Conservation (phyloP, 2,329 filamentous ascomycete species). For the Myotisia sp. region DNA sequence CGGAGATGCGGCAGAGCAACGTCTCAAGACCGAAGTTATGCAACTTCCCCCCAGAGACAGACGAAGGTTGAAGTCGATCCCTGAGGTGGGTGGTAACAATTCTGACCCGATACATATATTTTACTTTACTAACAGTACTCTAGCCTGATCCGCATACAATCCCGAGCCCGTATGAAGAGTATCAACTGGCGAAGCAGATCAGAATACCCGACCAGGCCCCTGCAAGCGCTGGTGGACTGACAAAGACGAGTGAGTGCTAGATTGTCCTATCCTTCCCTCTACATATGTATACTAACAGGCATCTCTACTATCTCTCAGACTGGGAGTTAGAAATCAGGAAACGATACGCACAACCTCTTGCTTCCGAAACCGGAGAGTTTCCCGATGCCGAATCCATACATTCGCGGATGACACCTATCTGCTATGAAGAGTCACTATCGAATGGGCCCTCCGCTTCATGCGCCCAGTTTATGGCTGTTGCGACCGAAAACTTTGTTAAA, state of each 20-base stretch:
- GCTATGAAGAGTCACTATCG: constrained; percentile 48
- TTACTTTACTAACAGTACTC: constrained; percentile 5
- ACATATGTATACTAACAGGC: not conserved
- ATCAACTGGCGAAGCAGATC: constrained; percentile 33
- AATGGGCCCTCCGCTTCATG: constrained; percentile 39
- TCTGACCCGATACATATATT: too few relatives aligned
- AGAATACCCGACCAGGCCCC: constrained; percentile 48
- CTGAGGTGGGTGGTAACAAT: too few relatives aligned
- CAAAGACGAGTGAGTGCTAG: constrained; percentile 60
- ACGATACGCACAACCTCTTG: constrained; percentile 48
- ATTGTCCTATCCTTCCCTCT: not conserved
- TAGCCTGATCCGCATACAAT: constrained; percentile 25
- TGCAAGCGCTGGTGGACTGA: constrained; percentile 56
- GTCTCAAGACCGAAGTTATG: constrained; percentile 52
- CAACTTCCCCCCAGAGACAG: constrained; percentile 45
- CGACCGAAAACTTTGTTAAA: constrained; percentile 50
- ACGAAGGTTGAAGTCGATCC: constrained; percentile 42
- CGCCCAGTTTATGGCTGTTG: constrained; percentile 46
- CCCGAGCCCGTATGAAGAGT: constrained; percentile 28
- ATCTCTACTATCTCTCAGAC: constrained; percentile 26
- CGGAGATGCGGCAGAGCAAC: constrained; percentile 48
- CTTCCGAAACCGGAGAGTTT: constrained; percentile 48
- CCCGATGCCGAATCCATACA: constrained; percentile 44
- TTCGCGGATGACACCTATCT: constrained; percentile 49
- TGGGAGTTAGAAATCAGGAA: constrained; percentile 53